Evolutionary conservation across 345 rosid species (phyloP), one percentile per base, ranked within the genome.

Genomic region (Ceriops zippeliana): DNA sequence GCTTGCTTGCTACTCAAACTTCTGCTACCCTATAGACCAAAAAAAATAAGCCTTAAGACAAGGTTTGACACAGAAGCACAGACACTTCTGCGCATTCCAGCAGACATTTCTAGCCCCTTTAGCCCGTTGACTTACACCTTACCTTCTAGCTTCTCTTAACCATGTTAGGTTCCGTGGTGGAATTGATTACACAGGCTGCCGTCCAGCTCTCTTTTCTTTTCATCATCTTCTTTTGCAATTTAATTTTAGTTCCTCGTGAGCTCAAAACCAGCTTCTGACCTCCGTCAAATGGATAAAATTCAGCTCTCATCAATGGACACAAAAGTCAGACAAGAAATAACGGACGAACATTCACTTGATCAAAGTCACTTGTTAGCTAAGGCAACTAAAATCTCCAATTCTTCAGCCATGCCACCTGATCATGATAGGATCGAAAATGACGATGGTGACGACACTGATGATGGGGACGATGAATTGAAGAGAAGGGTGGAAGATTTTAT

Each of bases 401-500:
- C 28, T 54, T 5, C 27, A 8, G 57, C 64, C 22, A 65, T 38
- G 59, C 46, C 67, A 4, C 34, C 15, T 2, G 63, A 60, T 35
- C 31, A 52, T 19, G 28, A 20, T 6, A 26, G 57, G 9, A 56
- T 49, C 31, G 5, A 62, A 0, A 16, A 47, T 9, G 32, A 22
- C 13, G 49, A 59, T 20, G 42, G 60, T 11, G 21, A 6, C 0
- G 72, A 69, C 11, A 20, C 2, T 0, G 82, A 76, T 13, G 77
- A 67, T 24, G 77, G 63, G 0, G 67, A 79, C 0, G 79, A 87
- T 69, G 82, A 83, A 69, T 74, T 88, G 62, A 75, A 82, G 63
- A 87, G 73, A 83, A 78, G 87, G 75, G 78, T 78, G 4, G 96
- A 88, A 71, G 89, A 86, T 58, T 86, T 90, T 47, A 90, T 87